A percentile compares a stretch with the other conserved stretches of the same genome.
These are phyloP conservation scores for Leishmania arabica DNA, from an alignment of 208 protist species.

Conservation along the genomic window DNA sequence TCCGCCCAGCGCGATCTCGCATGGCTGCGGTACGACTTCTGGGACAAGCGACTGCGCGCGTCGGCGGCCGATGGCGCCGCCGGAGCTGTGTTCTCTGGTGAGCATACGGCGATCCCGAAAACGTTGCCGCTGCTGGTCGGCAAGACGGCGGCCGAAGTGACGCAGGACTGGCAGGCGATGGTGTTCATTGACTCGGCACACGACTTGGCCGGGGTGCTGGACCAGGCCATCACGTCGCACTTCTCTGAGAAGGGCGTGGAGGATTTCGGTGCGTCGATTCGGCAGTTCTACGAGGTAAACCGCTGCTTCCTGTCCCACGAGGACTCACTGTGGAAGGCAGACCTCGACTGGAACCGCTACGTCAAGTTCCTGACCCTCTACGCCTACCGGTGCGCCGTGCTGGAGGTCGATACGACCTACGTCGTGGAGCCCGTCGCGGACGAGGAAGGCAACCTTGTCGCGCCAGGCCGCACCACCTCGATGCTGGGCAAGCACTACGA, in stretches of 20 bases:
- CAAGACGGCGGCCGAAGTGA: slow-evolving; percentile 10
- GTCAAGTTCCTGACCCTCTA: slow-evolving; percentile 88
- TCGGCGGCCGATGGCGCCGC: background rate
- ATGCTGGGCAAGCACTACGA: slow-evolving; percentile 68
- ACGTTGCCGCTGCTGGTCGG: slow-evolving; percentile 31
- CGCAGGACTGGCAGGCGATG: slow-evolving; percentile 28
- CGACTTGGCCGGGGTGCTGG: slow-evolving; percentile 73
- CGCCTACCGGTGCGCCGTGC: slow-evolving; percentile 47
- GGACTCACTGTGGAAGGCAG: slow-evolving; percentile 32
- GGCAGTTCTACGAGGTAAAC: slow-evolving; percentile 58
- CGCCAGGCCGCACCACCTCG: slow-evolving; percentile 39
- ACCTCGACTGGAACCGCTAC: slow-evolving; percentile 75
- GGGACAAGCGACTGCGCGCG: slow-evolving; percentile 52
- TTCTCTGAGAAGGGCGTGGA: slow-evolving; percentile 63
- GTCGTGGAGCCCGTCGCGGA: slow-evolving; percentile 51
- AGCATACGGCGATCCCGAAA: slow-evolving; percentile 20
- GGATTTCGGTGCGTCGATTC: slow-evolving; percentile 44
- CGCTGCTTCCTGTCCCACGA: slow-evolving; percentile 54
- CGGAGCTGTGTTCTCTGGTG: slow-evolving; percentile 6
- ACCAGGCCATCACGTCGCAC: slow-evolving; percentile 78
- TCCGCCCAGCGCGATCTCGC: slow-evolving; percentile 69
- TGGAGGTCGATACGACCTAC: slow-evolving; percentile 30
- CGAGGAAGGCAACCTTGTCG: slow-evolving; percentile 44
- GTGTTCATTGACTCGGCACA: slow-evolving; percentile 47
- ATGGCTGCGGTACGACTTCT: slow-evolving; percentile 91